Conservation (phyloP, 2,329 filamentous ascomycete genomes). For the Diaporthe aspalathi region DNA sequence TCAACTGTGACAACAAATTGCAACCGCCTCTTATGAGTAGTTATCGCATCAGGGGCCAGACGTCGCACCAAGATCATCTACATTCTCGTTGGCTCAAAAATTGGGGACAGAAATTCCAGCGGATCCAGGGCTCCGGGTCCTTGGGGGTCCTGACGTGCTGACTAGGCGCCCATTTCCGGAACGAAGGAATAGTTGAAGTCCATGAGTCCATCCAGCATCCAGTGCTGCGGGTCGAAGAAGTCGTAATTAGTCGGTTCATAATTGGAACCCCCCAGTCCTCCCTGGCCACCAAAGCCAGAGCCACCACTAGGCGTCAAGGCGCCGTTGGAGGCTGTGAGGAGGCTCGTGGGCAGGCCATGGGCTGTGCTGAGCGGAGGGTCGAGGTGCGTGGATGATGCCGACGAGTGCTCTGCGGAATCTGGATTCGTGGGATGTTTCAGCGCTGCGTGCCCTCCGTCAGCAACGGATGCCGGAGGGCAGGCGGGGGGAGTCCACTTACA, state of each 20-base stretch:
- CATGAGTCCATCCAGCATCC: conserved; percentile 89
- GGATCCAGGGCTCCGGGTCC: background rate
- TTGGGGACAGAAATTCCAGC: background rate
- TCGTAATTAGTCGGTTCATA: conserved; percentile 81
- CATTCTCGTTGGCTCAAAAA: background rate
- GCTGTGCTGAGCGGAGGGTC: conserved; percentile 70
- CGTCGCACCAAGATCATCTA: conserved; percentile 6
- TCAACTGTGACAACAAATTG: background rate
- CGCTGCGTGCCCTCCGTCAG: conserved; percentile 57
- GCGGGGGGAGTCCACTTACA: conserved; percentile 61
- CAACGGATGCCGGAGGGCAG: conserved; percentile 36
- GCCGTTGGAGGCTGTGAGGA: conserved; percentile 61
- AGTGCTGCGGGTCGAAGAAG: conserved; percentile 92
- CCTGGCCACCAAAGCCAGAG: conserved; percentile 56
- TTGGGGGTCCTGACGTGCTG: conserved; percentile 6
- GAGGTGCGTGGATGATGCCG: conserved; percentile 73
- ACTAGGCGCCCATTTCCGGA: conserved; percentile 54
- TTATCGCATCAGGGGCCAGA: background rate
- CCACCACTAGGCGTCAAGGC: conserved; percentile 63
- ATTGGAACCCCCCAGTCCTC: conserved; percentile 62
- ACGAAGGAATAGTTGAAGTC: conserved; percentile 75
- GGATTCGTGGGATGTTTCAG: conserved; percentile 89
- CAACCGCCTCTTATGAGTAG: background rate
- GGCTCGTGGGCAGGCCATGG: conserved; percentile 60
- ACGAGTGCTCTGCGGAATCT: conserved; percentile 80